Conservation (phyloP, 495 filamentous ascomycete species). For the Penicillium pancosmium region DNA sequence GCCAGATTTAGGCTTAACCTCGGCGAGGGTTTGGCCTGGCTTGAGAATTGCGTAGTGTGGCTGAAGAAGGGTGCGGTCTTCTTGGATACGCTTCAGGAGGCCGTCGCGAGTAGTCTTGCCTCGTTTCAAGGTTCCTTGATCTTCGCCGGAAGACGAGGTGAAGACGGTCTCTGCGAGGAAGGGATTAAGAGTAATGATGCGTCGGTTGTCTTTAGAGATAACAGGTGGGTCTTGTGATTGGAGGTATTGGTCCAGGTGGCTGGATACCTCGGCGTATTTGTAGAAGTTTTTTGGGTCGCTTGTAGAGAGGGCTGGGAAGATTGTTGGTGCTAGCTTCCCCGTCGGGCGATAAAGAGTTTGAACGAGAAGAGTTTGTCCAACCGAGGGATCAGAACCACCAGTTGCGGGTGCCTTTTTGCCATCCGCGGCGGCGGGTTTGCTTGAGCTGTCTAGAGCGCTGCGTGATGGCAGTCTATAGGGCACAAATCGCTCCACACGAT, state of each 20-base stretch:
- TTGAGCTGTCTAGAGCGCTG: constrained; percentile 36
- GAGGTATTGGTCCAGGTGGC: constrained; percentile 45
- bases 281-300: constrained; percentile 55
- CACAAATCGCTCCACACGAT: constrained; percentile 55
- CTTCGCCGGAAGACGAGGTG: constrained; percentile 51
- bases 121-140: constrained; percentile 57
- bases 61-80: constrained; percentile 51
- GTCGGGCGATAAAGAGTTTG: constrained; percentile 59
- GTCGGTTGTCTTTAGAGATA: constrained; percentile 60
- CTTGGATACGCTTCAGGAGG: constrained; percentile 61
- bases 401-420: constrained; percentile 47
- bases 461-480: constrained; percentile 63
- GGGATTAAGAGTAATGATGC: constrained; percentile 65
- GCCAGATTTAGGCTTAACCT: constrained; percentile 66
- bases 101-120: constrained; percentile 64
- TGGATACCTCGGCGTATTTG: constrained; percentile 49
- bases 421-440: constrained; percentile 34
- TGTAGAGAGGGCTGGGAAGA: constrained; percentile 49
- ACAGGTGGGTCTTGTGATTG: constrained; percentile 57
- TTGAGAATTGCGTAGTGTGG: constrained; percentile 59
- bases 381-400: constrained; percentile 46
- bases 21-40: constrained; percentile 49
- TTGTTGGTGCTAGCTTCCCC: constrained; percentile 56
- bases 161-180: constrained; percentile 66
- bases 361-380: constrained; percentile 60